phyloP scores from a whole-genome alignment of 192 early-diverging fungal species.

The Backusella psychrophila region DNA sequence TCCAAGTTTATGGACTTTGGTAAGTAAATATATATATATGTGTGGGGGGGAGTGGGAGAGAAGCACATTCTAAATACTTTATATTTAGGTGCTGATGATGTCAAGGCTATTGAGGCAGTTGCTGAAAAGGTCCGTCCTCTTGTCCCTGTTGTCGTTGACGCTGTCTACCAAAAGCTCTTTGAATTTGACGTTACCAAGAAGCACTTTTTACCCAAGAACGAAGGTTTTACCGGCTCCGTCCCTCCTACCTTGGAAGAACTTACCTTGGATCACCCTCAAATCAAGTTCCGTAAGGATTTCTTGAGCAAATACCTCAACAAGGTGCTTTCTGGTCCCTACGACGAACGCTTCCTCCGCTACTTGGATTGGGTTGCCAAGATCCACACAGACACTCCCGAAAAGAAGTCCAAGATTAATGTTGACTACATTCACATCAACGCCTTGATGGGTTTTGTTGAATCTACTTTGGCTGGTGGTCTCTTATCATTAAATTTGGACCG shows the following conservation, averaged over 20 bases:
- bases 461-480: constrained; percentile 52
- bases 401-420: constrained; percentile 77
- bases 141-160: constrained; percentile 73
- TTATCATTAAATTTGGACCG: constrained; percentile 52
- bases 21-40: constrained; percentile 15
- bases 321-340: constrained; percentile 49
- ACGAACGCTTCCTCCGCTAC: constrained; percentile 63
- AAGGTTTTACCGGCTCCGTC: constrained; percentile 51
- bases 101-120: constrained; percentile 65
- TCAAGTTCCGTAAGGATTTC: constrained; percentile 80
- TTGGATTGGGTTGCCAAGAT: constrained; percentile 81
- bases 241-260: constrained; percentile 43
- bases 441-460: constrained; percentile 65
- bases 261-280: constrained; percentile 61
- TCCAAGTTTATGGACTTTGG: constrained; percentile 72
- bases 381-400: constrained; percentile 70
- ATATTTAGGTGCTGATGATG: constrained; percentile 44
- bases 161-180: constrained; percentile 72
- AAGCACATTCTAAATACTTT: constrained; percentile 13
- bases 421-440: constrained; percentile 83
- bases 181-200: constrained; percentile 74
- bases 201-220: constrained; percentile 63
- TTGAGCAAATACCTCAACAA: constrained; percentile 69
- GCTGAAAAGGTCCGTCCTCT: constrained; percentile 61
- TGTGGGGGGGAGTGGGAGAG: background rate